Conservation (phyloP, 1,284 basidiomycete genomes). For the Irpex rosettiformis region DNA sequence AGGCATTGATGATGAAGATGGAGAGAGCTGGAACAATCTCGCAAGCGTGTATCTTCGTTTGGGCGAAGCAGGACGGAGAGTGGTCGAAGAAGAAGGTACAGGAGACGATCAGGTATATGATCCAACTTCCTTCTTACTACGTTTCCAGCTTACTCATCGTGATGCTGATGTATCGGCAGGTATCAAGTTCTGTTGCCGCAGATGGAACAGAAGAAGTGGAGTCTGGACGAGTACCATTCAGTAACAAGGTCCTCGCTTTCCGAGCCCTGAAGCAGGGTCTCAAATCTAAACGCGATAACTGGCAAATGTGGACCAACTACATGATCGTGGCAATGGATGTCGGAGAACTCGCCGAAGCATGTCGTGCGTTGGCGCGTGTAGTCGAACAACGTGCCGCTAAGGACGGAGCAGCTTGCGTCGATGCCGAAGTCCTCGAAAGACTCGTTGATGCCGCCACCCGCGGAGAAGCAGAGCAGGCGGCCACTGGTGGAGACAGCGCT, state of each 20-base stretch:
- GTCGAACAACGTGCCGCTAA: constrained; percentile 78
- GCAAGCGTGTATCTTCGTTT: constrained; percentile 92
- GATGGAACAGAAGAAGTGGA: neutral
- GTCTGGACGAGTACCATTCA: constrained; percentile 43
- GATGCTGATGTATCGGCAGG: neutral
- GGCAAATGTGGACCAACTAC: constrained; percentile 99
- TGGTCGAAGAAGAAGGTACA: constrained; percentile 14
- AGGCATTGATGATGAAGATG: constrained; percentile 91
- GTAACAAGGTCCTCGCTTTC: constrained; percentile 87
- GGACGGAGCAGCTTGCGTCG: constrained; percentile 61
- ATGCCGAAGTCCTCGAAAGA: constrained; percentile 84
- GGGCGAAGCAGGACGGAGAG: constrained; percentile 38
- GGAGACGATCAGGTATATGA: constrained; percentile 28
- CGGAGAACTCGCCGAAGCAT: constrained; percentile 87
- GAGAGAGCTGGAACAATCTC: constrained; percentile 97
- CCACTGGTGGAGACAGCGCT: constrained; percentile 1
- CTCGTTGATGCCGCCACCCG: constrained; percentile 83
- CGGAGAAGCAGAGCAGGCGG: constrained; percentile 38
- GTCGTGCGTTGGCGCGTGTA: constrained; percentile 78
- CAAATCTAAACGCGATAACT: constrained; percentile 83
- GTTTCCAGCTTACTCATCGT: neutral
- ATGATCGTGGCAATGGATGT: constrained; percentile 94
- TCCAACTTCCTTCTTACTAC: neutral
- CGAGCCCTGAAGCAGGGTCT: constrained; percentile 92
- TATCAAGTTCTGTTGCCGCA: neutral